A percentile compares a stretch with the other conserved stretches of the same genome.
Conservation (phyloP, 2,329 filamentous ascomycete genomes). For the Lachnellula arida region DNA sequence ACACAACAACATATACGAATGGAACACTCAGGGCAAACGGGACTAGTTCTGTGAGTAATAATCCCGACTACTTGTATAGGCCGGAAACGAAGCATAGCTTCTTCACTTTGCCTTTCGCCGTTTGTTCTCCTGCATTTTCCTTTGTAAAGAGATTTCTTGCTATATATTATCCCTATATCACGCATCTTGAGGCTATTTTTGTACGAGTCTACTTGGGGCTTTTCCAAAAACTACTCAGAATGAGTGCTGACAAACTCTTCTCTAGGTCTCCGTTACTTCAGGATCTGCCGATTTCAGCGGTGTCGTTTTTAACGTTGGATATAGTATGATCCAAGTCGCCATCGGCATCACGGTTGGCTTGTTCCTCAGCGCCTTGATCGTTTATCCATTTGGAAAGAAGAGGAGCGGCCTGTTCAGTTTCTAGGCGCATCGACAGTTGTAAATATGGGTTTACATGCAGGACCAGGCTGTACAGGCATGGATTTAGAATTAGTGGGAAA, state of each 20-base stretch:
- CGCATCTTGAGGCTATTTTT: background rate
- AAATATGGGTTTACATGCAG: background rate
- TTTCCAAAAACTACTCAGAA: background rate
- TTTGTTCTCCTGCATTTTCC: conserved; percentile 14
- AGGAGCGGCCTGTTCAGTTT: conserved; percentile 39
- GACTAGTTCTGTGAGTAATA: conserved; percentile 24
- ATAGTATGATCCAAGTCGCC: conserved; percentile 38
- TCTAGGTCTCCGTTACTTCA: conserved; percentile 19
- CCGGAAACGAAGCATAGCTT: background rate
- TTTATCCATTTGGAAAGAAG: conserved; percentile 39
- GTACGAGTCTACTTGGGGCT: too few relatives aligned
- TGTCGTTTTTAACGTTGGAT: conserved; percentile 37
- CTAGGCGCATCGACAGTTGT: conserved; percentile 14
- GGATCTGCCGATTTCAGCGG: conserved; percentile 21
- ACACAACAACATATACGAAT: conserved; percentile 25
- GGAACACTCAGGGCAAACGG: conserved; percentile 26
- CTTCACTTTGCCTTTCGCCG: conserved; percentile 7
- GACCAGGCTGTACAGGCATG: background rate
- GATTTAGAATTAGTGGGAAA: background rate
- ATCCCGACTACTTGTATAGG: background rate
- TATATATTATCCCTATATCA: background rate
- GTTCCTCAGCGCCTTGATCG: conserved; percentile 36
- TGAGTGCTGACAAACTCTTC: conserved; percentile 9
- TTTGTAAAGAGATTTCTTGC: conserved; percentile 7
- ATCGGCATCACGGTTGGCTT: conserved; percentile 40